A percentile compares a stretch with the other conserved stretches of the same genome.
Evolutionary conservation across 148 eudicot genomes (phyloP).

Genomic region (Fagopyrum esculentum): DNA sequence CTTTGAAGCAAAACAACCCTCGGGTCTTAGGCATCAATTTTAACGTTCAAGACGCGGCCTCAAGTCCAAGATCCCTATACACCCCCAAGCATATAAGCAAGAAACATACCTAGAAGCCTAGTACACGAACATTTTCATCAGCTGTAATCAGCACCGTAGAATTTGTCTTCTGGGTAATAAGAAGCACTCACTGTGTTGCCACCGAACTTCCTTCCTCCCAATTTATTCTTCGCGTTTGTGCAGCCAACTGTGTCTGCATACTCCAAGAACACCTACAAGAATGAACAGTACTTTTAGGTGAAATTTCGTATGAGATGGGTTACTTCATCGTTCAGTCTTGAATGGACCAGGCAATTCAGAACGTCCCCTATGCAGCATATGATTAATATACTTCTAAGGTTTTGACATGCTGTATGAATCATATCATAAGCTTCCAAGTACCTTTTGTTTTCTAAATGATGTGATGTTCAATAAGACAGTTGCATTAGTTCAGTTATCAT

Average conservation of each 20-base stretch:
- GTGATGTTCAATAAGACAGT: no score
- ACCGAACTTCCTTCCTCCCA: conserved; percentile 76
- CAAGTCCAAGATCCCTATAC: neutral
- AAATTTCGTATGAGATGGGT: neutral
- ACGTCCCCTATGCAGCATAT: neutral
- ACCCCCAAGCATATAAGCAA: neutral
- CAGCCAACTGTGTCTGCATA: conserved; percentile 42
- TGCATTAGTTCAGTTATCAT: no score
- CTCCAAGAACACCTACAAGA: conserved; percentile 71
- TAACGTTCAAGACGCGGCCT: neutral
- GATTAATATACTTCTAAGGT: no score
- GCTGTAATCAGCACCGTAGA: conserved; percentile 40
- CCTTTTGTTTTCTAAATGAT: no score
- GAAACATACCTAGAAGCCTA: neutral
- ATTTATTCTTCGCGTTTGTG: conserved; percentile 54
- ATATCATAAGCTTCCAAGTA: no score
- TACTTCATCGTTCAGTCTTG: neutral
- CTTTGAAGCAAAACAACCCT: neutral
- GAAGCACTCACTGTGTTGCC: conserved; percentile 65
- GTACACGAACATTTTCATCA: conserved; percentile 13
- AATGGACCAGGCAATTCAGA: neutral
- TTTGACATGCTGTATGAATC: no score
- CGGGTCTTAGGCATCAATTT: neutral
- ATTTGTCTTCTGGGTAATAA: conserved; percentile 71
- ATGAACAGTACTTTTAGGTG: neutral